Base-by-base conservation (phyloP, 345 rosid species). In the Eucalyptus lansdowneana region DNA sequence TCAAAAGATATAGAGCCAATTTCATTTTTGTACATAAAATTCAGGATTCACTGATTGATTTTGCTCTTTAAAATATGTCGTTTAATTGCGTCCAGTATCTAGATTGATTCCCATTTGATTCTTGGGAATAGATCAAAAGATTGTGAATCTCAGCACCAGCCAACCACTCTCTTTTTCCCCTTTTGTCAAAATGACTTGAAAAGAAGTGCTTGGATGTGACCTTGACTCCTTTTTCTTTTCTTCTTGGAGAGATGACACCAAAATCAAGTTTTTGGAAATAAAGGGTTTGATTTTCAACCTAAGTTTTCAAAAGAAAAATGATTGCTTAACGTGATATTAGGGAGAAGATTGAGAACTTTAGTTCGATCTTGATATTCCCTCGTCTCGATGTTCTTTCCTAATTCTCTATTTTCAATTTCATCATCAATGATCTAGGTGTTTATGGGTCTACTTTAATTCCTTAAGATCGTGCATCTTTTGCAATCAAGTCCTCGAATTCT, bases 381-480 rank as follows among this genome's bases (percentile, higher is more conserved):
- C 14, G 4, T 9, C 6, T 34, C 27, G 14, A 7, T 37, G 8
- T 37, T 19, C 27, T 37, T 10, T 37, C 8, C 22, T n/a, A 65
- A 65, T 65, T 65, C 11, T n/a, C 37, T 65, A 65, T n/a, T 15
- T n/a, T 65, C 76, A 65, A 65, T n/a, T n/a, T 7, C 21, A n/a
- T n/a, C 37, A 19, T 10, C 44, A 37, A 19, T 10, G 21, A 67
- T 16, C 2, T 9, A 3, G 0, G 1, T 8, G 7, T 14, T 17
- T 34, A 19, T 34, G 0, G 4, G 14, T n/a, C 76, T n/a, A 65
- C 9, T 65, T 65, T 53, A 53, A 62, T 29, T 14, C 34, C 15
- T n/a, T 6, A 62, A 62, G n/a, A 6, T 14, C 3, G 5, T 29
- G 9, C 27, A 3, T 29, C 1, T 3, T 29, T 62, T 27, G 1